phyloP scores from a whole-genome alignment of 1,284 basidiomycete genomes.

The Cutaneotrichosporon curvatum region DNA sequence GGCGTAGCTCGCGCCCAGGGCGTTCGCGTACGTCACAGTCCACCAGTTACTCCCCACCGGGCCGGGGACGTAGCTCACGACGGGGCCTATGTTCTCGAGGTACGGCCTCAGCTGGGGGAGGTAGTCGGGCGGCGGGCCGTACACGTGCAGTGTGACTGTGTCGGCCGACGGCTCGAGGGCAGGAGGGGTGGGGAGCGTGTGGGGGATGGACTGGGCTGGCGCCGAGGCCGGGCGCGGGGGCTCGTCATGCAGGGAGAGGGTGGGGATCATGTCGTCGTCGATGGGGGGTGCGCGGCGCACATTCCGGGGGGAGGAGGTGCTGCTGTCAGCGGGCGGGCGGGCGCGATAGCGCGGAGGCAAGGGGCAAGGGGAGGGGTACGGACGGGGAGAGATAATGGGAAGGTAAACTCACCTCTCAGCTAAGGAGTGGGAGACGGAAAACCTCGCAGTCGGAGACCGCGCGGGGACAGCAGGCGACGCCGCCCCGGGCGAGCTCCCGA shows the following conservation, averaged over 20 bases:
- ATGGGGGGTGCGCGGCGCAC: slow-evolving; percentile 3
- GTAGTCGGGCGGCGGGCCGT: slow-evolving; percentile 34
- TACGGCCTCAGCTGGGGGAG: slow-evolving; percentile 29
- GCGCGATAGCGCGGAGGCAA: no score
- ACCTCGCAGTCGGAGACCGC: slow-evolving; percentile 25
- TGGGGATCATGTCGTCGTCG: slow-evolving; percentile 23
- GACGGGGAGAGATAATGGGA: no score
- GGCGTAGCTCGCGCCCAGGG: slow-evolving; percentile 29
- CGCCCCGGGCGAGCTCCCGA: slow-evolving; percentile 19
- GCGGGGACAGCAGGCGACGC: slow-evolving; percentile 19
- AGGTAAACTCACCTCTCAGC: slow-evolving; percentile 23
- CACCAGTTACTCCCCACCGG: slow-evolving; percentile 40
- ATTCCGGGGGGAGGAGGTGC: slow-evolving; percentile 15
- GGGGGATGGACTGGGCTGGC: not conserved
- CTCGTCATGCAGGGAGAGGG: slow-evolving; percentile 21
- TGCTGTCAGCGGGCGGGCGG: not conserved
- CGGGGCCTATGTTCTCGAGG: slow-evolving; percentile 29
- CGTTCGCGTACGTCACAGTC: slow-evolving; percentile 27
- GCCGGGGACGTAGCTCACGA: slow-evolving; percentile 30
- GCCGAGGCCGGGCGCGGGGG: slow-evolving; percentile 4
- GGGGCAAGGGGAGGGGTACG: no score
- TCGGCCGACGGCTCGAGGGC: slow-evolving; percentile 23
- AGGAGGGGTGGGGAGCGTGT: slow-evolving; percentile 25
- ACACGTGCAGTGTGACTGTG: slow-evolving; percentile 36
- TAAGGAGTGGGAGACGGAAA: slow-evolving; percentile 14